A percentile compares a stretch with the other conserved stretches of the same genome.
phyloP scores from a whole-genome alignment of 345 rosid genomes.

The Euphorbia lathyris region DNA sequence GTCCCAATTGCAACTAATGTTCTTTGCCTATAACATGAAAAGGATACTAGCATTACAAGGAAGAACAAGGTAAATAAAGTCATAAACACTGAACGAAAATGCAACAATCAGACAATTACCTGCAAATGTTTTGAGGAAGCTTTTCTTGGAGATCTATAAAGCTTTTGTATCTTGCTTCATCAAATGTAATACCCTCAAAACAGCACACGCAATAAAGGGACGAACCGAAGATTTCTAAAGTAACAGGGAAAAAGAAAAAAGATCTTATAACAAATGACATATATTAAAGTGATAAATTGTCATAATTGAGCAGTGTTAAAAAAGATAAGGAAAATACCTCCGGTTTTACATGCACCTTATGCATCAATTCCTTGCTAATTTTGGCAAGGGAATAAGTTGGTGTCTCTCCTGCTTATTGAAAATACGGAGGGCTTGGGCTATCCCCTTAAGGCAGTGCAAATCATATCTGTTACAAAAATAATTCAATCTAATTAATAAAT shows the following conservation, averaged over 20 bases:
- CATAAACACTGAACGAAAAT: not conserved
- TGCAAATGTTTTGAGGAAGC: constrained; percentile 90
- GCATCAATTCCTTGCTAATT: constrained; percentile 45
- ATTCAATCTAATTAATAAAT: too few species aligned
- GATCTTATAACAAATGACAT: constrained; percentile 11
- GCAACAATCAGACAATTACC: constrained; percentile 40
- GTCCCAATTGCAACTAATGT: constrained; percentile 91
- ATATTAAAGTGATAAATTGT: not conserved
- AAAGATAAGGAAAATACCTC: constrained; percentile 43
- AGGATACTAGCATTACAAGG: not conserved
- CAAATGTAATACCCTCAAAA: constrained; percentile 76
- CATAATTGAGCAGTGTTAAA: too few species aligned
- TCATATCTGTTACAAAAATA: constrained; percentile 60
- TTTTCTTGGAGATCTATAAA: constrained; percentile 96
- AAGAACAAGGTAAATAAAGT: too few species aligned
- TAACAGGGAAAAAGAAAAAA: constrained; percentile 1
- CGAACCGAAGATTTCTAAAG: constrained; percentile 67
- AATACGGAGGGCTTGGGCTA: constrained; percentile 86
- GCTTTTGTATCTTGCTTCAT: constrained; percentile 87
- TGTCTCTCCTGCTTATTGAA: constrained; percentile 55
- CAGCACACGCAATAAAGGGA: constrained; percentile 78
- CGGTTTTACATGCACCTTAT: constrained; percentile 65
- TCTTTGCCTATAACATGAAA: constrained; percentile 56
- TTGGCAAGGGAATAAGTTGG: constrained; percentile 49
- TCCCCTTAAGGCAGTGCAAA: constrained; percentile 92